Evolutionary conservation across 495 filamentous ascomycete species (phyloP).

Genomic region (Parathielavia hyrcaniae): DNA sequence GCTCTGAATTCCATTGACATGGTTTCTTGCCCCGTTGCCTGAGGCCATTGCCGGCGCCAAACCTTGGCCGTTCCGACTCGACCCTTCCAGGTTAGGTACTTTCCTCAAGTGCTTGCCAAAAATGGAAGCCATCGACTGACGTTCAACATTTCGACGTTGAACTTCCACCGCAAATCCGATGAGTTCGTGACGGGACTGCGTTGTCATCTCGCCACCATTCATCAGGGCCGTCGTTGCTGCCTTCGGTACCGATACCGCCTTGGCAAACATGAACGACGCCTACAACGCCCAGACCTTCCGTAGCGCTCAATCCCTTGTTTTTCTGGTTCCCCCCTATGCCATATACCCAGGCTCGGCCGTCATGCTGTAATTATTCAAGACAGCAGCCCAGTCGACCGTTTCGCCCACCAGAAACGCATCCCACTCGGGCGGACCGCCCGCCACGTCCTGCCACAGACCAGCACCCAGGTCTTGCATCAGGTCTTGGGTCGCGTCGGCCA

Average conservation of each 20-base stretch:
- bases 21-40: neutral
- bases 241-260: too few species aligned
- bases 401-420: neutral
- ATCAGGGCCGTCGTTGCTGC: too few species aligned
- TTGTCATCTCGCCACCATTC: too few species aligned
- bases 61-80: slow-evolving; percentile 9
- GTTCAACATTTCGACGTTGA: too few species aligned
- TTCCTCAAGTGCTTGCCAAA: neutral
- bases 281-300: neutral
- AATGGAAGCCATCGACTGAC: neutral
- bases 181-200: too few species aligned
- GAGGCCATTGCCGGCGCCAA: slow-evolving; percentile 2
- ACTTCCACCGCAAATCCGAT: too few species aligned
- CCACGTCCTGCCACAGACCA: slow-evolving; percentile 16
- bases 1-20: neutral
- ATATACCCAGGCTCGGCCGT: neutral
- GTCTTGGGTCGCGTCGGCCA: slow-evolving; percentile 21
- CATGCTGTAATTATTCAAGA: neutral
- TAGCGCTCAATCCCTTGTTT: neutral
- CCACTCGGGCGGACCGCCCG: neutral
- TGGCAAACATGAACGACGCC: too few species aligned
- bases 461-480: slow-evolving; percentile 16
- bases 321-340: neutral
- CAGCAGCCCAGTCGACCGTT: slow-evolving; percentile 5
- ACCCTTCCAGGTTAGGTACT: neutral